Evolutionary conservation across 2,329 filamentous ascomycete species (phyloP), one percentile per base, ranked within the genome.

Genomic region (Fusarium xyrophilum): DNA sequence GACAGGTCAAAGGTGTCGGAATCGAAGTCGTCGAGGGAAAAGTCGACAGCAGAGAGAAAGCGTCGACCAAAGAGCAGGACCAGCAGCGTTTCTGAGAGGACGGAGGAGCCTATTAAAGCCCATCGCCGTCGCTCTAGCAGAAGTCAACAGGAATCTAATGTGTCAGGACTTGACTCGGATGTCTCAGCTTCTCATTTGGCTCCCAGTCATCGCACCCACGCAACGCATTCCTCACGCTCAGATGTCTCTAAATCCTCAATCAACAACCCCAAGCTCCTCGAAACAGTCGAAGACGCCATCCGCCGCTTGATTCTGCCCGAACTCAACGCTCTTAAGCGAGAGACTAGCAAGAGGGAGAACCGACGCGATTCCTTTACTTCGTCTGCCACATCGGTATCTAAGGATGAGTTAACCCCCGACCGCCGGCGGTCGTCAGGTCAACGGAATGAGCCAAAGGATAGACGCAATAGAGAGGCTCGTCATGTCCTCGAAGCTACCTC

Each of bases 231-330:
- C 35, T 78, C 82, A 63, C 82, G 81, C 57, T 85, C 84, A 1
- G 81, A 79, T 11, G 79, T 79, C 27, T 88, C 86, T 30, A 87
- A 85, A 56, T 92, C 93, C 6, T 95, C 92, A 0, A 92, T 96
- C 77, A 97, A 96, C 80, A 97, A 97, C 74, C 94, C 94, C 0
- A 96, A 93, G 76, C 82, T 97, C 4, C 85, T 97, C 4, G 92
- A 96, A 74, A 96, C 93, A 0, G 94, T 97, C 6, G 94, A 97
- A 80, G 93, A 97, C 79, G 93, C 93, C 17, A 97, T 97, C 74
- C 90, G 93, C 67, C 88, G 93, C 50, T 84, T 97, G 51, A 97
- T 97, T 55, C 81, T 99, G 5, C 96, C 96, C 0, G 95, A 99
- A 78, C 84, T 99, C 44, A 95, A 93, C 72, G 93, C 93, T 13